A percentile compares a stretch with the other conserved stretches of the same genome.
Conservation (phyloP, 2,329 filamentous ascomycete species). For the Nemania serpens region DNA sequence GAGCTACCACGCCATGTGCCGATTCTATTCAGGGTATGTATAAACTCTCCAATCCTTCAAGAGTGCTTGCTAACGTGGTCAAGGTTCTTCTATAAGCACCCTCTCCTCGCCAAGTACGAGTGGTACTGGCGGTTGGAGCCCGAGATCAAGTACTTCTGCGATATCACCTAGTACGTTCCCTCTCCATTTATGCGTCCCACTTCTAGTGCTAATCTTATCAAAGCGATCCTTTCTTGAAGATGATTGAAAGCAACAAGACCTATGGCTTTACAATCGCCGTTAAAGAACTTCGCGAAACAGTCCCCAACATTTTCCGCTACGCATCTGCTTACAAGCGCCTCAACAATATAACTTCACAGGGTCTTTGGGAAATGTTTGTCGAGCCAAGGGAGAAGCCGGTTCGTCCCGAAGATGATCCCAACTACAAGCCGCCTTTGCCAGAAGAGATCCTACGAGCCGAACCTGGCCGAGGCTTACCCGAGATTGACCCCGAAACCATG, state of each 20-base stretch:
- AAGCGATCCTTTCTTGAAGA: slow-evolving; percentile 92
- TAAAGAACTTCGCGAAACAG: slow-evolving; percentile 95
- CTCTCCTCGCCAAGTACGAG: slow-evolving; percentile 92
- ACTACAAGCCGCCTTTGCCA: slow-evolving; percentile 70
- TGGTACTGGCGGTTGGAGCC: slow-evolving; percentile 99
- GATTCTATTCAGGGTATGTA: slow-evolving; percentile 93
- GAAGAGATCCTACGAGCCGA: slow-evolving; percentile 82
- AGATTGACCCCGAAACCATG: slow-evolving; percentile 91
- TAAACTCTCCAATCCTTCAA: neutral
- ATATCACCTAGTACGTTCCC: slow-evolving; percentile 87
- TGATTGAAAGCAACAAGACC: slow-evolving; percentile 94
- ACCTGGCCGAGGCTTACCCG: slow-evolving; percentile 70
- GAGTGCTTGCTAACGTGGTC: slow-evolving; percentile 3
- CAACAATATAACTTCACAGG: slow-evolving; percentile 88
- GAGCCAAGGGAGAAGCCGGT: slow-evolving; percentile 71
- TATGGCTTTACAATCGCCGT: slow-evolving; percentile 99
- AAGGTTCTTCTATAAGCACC: slow-evolving; percentile 96
- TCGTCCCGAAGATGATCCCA: slow-evolving; percentile 64
- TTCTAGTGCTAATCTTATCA: slow-evolving; percentile 29
- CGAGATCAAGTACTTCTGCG: slow-evolving; percentile 99
- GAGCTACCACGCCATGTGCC: slow-evolving; percentile 98
- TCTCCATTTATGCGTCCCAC: neutral
- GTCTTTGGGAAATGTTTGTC: slow-evolving; percentile 98
- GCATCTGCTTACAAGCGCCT: slow-evolving; percentile 96
- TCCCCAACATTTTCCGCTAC: slow-evolving; percentile 98